phyloP scores from a whole-genome alignment of 331 rosid species.

The Spiraea crenata region DNA sequence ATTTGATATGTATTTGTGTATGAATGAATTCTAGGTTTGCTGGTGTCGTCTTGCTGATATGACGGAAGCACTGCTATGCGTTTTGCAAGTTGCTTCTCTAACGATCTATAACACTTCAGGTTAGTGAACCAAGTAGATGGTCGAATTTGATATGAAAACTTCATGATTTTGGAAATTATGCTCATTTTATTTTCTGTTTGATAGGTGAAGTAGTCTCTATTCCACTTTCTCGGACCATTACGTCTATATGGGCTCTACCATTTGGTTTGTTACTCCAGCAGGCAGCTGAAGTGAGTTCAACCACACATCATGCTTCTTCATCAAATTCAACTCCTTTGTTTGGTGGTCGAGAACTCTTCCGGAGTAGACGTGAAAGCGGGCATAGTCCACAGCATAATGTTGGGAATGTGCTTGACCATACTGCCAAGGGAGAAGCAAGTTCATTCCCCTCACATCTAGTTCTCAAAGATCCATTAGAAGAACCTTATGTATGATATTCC shows the following conservation, averaged over 20 bases:
- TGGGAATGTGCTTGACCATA: constrained; percentile 39
- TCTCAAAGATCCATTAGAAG: constrained; percentile 82
- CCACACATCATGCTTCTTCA: constrained; percentile 47
- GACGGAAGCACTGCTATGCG: constrained; percentile 80
- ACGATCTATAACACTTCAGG: constrained; percentile 83
- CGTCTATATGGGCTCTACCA: constrained; percentile 91
- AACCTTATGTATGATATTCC: constrained; percentile 55
- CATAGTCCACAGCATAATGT: constrained; percentile 37
- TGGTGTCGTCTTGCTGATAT: constrained; percentile 82
- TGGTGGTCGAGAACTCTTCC: constrained; percentile 47
- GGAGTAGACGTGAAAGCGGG: constrained; percentile 43
- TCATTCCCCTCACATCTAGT: constrained; percentile 71
- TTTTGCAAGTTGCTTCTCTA: constrained; percentile 69
- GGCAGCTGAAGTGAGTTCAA: constrained; percentile 52
- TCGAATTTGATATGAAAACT: background rate
- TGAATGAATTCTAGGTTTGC: constrained; percentile 60
- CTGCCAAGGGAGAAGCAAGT: constrained; percentile 57
- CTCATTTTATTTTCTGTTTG: constrained; percentile 11
- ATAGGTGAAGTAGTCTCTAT: constrained; percentile 81
- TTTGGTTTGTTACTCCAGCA: constrained; percentile 90
- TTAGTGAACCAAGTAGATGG: constrained; percentile 31
- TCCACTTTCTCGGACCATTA: constrained; percentile 54
- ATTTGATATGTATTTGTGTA: constrained; percentile 15
- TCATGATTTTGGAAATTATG: background rate
- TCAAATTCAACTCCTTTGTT: constrained; percentile 60